Percentiles rank a stretch among this genome's conserved stretches.
Evolutionary conservation across 1,284 basidiomycete genomes (phyloP).

Genomic region (Pseudozyma tsukubaensis): DNA sequence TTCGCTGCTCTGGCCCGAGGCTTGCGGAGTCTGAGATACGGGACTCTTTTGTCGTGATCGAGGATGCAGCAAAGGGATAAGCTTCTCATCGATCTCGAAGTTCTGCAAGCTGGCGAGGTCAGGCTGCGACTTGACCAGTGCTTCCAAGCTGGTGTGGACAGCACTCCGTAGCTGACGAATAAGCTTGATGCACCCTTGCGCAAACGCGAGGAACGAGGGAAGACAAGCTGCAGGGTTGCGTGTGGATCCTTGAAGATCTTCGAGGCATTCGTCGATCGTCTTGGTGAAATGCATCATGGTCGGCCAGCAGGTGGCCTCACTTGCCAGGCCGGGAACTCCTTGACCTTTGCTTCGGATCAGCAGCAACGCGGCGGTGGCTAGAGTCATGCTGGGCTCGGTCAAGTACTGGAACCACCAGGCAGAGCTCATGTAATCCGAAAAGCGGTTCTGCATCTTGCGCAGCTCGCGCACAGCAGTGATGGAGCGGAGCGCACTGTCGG

Average conservation of each 20-base stretch:
- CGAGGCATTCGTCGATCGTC: constrained; percentile 36
- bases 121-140: constrained; percentile 25
- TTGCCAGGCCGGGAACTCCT: constrained; percentile 35
- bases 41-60: constrained; percentile 25
- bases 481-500: constrained; percentile 35
- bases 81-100: constrained; percentile 26
- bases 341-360: constrained; percentile 43
- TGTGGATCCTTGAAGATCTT: constrained; percentile 30
- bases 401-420: constrained; percentile 52
- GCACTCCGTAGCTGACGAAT: constrained; percentile 33
- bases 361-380: constrained; percentile 42
- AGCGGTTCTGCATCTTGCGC: constrained; percentile 35
- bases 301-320: constrained; percentile 38
- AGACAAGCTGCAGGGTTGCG: constrained; percentile 19
- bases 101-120: constrained; percentile 4
- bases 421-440: constrained; percentile 35
- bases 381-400: constrained; percentile 53
- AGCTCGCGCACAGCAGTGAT: constrained; percentile 33
- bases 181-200: constrained; percentile 29
- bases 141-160: constrained; percentile 34
- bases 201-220: constrained; percentile 29
- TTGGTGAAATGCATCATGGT: constrained; percentile 38
- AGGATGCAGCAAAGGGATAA: constrained; percentile 42
- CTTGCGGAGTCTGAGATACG: neutral
- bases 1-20: neutral